Conservation (phyloP, 2,329 filamentous ascomycete genomes). For the Microsporum audouinii region DNA sequence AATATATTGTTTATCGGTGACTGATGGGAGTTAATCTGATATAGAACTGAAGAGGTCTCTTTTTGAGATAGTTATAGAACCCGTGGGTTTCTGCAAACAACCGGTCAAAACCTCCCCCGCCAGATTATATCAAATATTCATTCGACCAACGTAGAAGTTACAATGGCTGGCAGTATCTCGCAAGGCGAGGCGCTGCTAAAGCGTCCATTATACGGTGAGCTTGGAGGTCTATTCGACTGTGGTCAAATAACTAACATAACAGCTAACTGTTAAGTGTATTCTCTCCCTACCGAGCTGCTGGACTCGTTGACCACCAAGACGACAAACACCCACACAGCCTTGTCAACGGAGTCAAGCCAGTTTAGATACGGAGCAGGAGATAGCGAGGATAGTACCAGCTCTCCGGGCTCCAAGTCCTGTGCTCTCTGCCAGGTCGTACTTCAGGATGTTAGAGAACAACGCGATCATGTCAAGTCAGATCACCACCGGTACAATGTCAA, state of each 20-base stretch:
- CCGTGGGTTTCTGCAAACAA: no score
- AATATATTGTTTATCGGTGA: no score
- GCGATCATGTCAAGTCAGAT: slow-evolving; percentile 77
- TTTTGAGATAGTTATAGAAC: no score
- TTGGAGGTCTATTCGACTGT: background rate
- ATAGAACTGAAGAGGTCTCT: no score
- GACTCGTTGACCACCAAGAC: slow-evolving; percentile 52
- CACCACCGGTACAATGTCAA: slow-evolving; percentile 91
- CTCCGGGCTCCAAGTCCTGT: slow-evolving; percentile 64
- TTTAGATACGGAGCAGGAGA: slow-evolving; percentile 21
- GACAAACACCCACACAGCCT: slow-evolving; percentile 23
- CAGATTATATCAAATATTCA: background rate
- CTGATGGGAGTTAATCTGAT: no score
- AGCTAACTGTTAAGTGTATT: slow-evolving; percentile 56
- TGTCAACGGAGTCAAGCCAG: slow-evolving; percentile 18
- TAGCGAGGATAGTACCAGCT: slow-evolving; percentile 33
- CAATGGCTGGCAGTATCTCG: slow-evolving; percentile 15
- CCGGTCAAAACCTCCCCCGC: background rate
- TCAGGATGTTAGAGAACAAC: slow-evolving; percentile 63
- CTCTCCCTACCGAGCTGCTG: slow-evolving; percentile 65
- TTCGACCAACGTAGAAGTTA: background rate
- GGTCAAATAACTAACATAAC: background rate
- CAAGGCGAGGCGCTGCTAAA: slow-evolving; percentile 33
- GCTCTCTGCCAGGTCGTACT: slow-evolving; percentile 67
- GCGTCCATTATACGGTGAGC: slow-evolving; percentile 41